These are phyloP conservation scores for Salix exigua DNA, from an alignment of 345 rosid species.

Conservation along the genomic window DNA sequence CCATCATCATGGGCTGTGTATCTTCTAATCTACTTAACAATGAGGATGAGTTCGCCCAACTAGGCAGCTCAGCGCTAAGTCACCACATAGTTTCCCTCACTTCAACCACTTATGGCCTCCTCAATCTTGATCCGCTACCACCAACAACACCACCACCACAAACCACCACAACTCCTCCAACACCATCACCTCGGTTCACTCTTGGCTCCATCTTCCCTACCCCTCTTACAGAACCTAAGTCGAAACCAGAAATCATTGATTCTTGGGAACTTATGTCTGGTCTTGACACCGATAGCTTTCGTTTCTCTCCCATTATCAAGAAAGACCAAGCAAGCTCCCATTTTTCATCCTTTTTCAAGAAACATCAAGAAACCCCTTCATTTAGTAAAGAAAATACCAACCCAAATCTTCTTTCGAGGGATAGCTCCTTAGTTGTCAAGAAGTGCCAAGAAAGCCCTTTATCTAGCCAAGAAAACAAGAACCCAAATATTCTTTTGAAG, in stretches of 20 bases:
- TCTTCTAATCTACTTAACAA: slow-evolving; percentile 72
- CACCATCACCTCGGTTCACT: slow-evolving; percentile 54
- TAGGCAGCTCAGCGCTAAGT: slow-evolving; percentile 62
- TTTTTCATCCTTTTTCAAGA: no score
- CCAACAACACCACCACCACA: slow-evolving; percentile 32
- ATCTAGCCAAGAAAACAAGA: no score
- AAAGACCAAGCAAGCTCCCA: background rate
- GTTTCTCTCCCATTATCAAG: slow-evolving; percentile 50
- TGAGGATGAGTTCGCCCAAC: slow-evolving; percentile 73
- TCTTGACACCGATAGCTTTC: slow-evolving; percentile 77
- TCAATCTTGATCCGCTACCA: slow-evolving; percentile 69
- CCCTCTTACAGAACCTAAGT: slow-evolving; percentile 37
- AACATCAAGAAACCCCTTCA: no score
- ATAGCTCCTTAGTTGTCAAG: background rate
- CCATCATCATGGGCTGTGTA: slow-evolving; percentile 71
- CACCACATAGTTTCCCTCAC: slow-evolving; percentile 94
- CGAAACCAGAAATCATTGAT: slow-evolving; percentile 60
- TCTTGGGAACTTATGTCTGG: slow-evolving; percentile 95
- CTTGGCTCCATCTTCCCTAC: slow-evolving; percentile 40
- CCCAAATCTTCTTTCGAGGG: slow-evolving; percentile 28
- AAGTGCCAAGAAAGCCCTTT: no score
- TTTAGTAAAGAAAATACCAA: slow-evolving; percentile 45
- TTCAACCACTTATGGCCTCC: slow-evolving; percentile 91
- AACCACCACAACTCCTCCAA: slow-evolving; percentile 35
- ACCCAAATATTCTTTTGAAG: no score